phyloP scores from a whole-genome alignment of 2,329 filamentous ascomycete species.

The Fusarium sp. region DNA sequence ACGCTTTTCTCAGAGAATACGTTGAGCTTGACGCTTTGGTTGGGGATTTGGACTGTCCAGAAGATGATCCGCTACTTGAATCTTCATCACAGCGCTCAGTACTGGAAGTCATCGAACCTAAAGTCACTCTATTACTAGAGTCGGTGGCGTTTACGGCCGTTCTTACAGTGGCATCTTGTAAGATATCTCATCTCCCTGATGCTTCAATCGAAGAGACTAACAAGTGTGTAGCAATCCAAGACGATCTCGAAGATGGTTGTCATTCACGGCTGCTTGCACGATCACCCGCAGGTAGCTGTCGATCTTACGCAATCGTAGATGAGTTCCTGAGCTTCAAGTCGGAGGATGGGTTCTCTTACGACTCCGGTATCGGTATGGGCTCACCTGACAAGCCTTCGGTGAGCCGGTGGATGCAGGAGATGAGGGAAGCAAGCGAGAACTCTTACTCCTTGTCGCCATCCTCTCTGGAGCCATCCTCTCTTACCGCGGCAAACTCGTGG shows the following conservation, averaged over 20 bases:
- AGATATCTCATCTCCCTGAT: not conserved
- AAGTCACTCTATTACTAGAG: constrained; percentile 34
- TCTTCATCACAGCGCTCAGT: not conserved
- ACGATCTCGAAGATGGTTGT: constrained; percentile 27
- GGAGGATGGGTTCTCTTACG: constrained; percentile 30
- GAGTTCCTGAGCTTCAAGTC: constrained; percentile 38
- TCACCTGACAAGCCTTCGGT: constrained; percentile 11
- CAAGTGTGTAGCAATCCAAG: constrained; percentile 37
- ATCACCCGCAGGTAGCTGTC: constrained; percentile 22
- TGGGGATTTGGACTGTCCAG: constrained; percentile 5
- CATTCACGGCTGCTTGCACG: constrained; percentile 12
- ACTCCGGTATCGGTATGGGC: constrained; percentile 43
- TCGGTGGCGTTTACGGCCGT: constrained; percentile 44
- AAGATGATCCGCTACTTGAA: not conserved
- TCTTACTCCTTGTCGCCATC: constrained; percentile 13
- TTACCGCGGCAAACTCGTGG: not conserved
- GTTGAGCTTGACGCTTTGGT: constrained; percentile 33
- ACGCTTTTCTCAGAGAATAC: constrained; percentile 21
- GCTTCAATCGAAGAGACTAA: not conserved
- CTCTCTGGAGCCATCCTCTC: not conserved
- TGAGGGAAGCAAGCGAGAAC: constrained; percentile 32
- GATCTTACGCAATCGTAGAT: constrained; percentile 37
- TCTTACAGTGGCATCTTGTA: constrained; percentile 36
- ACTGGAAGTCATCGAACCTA: constrained; percentile 28
- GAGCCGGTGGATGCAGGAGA: constrained; percentile 34